phyloP scores from a whole-genome alignment of 805 yeast genomes.

The Candida yuanshanica region DNA sequence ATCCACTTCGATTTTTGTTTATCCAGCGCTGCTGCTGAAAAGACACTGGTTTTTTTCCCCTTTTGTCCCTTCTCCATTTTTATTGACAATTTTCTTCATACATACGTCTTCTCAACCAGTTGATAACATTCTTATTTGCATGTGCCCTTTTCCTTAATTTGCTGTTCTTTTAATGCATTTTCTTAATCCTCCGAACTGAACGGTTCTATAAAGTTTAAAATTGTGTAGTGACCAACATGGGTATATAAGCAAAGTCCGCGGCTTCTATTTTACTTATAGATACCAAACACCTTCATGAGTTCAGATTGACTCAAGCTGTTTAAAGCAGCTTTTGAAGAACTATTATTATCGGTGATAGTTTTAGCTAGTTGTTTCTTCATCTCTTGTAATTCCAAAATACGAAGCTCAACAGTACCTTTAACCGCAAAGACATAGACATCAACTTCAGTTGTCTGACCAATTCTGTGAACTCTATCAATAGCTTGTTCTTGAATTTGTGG shows the following conservation, averaged over 20 bases:
- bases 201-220: too few species aligned
- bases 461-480: conserved; percentile 83
- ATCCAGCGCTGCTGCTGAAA: too few species aligned
- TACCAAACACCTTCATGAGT: conserved; percentile 13
- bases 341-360: conserved; percentile 60
- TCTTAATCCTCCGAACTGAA: too few species aligned
- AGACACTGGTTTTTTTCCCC: too few species aligned
- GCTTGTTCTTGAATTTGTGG: conserved; percentile 89
- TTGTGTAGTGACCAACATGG: too few species aligned
- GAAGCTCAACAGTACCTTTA: conserved; percentile 71
- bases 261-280: not conserved
- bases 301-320: conserved; percentile 38
- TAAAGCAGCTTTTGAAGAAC: conserved; percentile 52
- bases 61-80: too few species aligned
- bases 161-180: too few species aligned
- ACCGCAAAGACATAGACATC: conserved; percentile 72
- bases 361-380: conserved; percentile 69
- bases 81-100: too few species aligned
- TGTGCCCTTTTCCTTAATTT: too few species aligned
- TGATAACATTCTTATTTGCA: too few species aligned
- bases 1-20: too few species aligned
- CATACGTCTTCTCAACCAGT: too few species aligned
- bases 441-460: conserved; percentile 75
- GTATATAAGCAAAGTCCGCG: not conserved
- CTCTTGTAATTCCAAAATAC: conserved; percentile 81